Evolutionary conservation across 768 basidiomycete species (phyloP), one percentile per base, ranked within the genome.

Genomic region (Mycena crocata): DNA sequence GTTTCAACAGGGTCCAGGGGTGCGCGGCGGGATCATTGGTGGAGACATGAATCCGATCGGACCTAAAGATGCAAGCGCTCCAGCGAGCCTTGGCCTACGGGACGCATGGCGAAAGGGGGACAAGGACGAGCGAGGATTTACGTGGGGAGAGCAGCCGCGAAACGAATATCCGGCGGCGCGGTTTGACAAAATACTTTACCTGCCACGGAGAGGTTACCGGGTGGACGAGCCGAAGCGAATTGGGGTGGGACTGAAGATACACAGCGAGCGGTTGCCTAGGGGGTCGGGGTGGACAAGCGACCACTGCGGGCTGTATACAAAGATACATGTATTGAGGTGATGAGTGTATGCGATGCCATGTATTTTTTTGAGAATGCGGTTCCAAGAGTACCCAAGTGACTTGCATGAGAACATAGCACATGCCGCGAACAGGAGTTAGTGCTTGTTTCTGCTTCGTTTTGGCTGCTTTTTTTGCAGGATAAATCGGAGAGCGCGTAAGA

Each of bases 11-110:
- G 69, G 57, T n/a, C 50, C 62, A 14, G 77, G 76, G 0, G 74
- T 90, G 19, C 76, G 82, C 28, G 90, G 88, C 2, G 92, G 90
- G 0, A 68, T 93, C 3, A 83, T 92, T 39, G 85, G 83, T 1
- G 92, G 92, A 1, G 91, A 93, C 71, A 91, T 93, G 89, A 93
- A 92, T 67, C 83, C 88, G 50, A 87, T 93, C 57, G 78, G 78
- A 3, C 72, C 77, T 2, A 76, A 76, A 19, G 91, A 93, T 55
- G 64, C 61, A 57, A 67, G 62, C 39, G 75, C 89, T 32, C 81
- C 84, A 15, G 76, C 71, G 35, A 77, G 82, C 3, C 77, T 84
- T 1, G 87, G 87, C 28, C 74, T 94, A 71, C 57, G 60, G 46
- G 93, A 94, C 71, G 87, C 90, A 42, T 93, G 89, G 86, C 78